Evolutionary conservation across 2,329 filamentous ascomycete genomes (phyloP).

Genomic region (Arachnomyces sp.): DNA sequence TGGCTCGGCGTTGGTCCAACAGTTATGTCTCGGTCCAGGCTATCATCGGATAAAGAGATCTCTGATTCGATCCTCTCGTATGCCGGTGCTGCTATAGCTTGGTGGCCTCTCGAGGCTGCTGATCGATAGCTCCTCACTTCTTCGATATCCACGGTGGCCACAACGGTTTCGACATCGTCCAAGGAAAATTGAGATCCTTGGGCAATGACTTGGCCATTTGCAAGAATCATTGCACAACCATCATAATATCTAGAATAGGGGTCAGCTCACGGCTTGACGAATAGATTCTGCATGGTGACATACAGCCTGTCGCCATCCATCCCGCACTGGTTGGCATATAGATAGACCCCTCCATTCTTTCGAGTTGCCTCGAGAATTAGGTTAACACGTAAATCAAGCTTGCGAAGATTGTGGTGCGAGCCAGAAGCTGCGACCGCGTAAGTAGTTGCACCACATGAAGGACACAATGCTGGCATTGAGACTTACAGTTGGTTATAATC

Average conservation of each 20-base stretch:
- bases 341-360: slow-evolving; percentile 35
- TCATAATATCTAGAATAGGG: slow-evolving; percentile 42
- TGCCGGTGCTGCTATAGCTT: slow-evolving; percentile 17
- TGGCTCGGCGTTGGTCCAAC: slow-evolving; percentile 12
- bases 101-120: slow-evolving; percentile 20
- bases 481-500: slow-evolving; percentile 59
- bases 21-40: slow-evolving; percentile 11
- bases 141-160: slow-evolving; percentile 58
- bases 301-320: slow-evolving; percentile 47
- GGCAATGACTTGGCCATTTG: slow-evolving; percentile 36
- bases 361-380: slow-evolving; percentile 56
- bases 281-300: too few species aligned
- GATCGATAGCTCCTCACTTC: slow-evolving; percentile 47
- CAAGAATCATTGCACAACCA: slow-evolving; percentile 53
- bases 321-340: slow-evolving; percentile 53
- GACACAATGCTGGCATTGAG: slow-evolving; percentile 3
- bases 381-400: slow-evolving; percentile 53
- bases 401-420: slow-evolving; percentile 58
- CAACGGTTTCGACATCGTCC: slow-evolving; percentile 53
- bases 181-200: slow-evolving; percentile 36
- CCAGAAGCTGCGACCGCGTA: slow-evolving; percentile 26
- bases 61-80: slow-evolving; percentile 23
- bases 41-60: slow-evolving; percentile 18
- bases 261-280: too few species aligned
- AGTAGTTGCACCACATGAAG: not conserved